These are phyloP conservation scores for Rhytidiadelphus loreus DNA, from an alignment of 225 moss, liverwort and hornwort genomes.

Conservation along the genomic window DNA sequence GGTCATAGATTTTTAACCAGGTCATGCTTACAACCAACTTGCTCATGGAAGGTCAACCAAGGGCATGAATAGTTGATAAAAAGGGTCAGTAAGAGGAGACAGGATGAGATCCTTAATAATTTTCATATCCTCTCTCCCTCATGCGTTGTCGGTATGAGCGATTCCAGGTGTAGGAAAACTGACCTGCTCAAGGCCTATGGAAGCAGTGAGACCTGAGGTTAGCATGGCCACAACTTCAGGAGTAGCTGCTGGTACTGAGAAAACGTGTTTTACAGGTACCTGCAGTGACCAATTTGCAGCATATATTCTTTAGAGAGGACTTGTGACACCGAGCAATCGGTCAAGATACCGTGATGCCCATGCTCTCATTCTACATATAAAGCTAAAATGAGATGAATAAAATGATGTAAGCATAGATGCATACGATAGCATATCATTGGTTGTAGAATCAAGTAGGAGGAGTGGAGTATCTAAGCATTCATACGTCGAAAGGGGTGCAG, in stretches of 20 bases:
- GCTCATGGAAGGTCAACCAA: not conserved
- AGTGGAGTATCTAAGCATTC: not conserved
- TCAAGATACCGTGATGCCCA: not conserved
- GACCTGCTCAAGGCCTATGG: slow-evolving; percentile 80
- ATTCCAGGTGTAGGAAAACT: not conserved
- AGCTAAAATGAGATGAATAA: not conserved
- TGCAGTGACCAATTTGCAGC: slow-evolving; percentile 9
- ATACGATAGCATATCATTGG: not conserved
- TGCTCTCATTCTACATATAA: not conserved
- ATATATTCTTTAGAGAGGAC: not conserved
- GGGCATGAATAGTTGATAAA: not conserved
- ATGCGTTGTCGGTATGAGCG: not conserved
- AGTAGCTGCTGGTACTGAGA: slow-evolving; percentile 55
- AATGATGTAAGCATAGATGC: not conserved
- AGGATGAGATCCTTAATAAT: not conserved
- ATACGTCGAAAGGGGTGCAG: not conserved
- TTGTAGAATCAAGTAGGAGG: not conserved
- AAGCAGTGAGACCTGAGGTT: slow-evolving; percentile 89
- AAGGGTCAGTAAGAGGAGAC: not conserved
- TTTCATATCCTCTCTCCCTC: not conserved
- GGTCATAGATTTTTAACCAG: not conserved
- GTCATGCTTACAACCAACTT: not conserved
- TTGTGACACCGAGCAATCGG: not conserved
- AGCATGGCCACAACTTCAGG: slow-evolving; percentile 85
- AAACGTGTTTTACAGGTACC: slow-evolving; percentile 45